Base-by-base conservation (phyloP, 352 stramenopile genomes). In the Phytopythium boreale region DNA sequence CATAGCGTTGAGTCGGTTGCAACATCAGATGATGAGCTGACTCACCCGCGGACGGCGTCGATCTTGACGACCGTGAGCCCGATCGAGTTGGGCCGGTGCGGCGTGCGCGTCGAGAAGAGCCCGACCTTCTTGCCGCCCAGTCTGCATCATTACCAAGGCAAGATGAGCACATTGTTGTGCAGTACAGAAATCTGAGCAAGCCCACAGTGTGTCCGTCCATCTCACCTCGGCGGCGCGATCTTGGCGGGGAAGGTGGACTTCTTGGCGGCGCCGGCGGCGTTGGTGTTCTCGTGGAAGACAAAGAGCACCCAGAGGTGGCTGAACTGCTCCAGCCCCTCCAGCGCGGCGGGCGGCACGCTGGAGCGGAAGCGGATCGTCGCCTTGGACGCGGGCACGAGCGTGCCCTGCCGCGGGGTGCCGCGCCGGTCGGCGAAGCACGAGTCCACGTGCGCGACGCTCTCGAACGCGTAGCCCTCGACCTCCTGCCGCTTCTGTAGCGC, bases 51-150 rank as follows among this genome's bases (percentile, higher is more conserved):
- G 34, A 97, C 81, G 19, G 75, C 74, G 59, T 98, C 92, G 51
- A 98, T 87, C 71, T 93, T 96, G 67, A 95, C 94, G 34, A 96
- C 76, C 2, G 85, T 91, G 39, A 98, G 74, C 0, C 96, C 97
- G 49, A 99, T 90, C 0, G 95, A 93, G 76, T 99, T 99, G 12
- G 94, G 94, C 24, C 97, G 90, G 72, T 99, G 98, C 15, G 98
- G 98, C 53, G 96, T 98, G 31, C 98, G 80, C 1, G 97, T 99
- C 20, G 96, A 97, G 66, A 99, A 98, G 47, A 99, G 81, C 11
- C 98, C 98, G 44, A 96, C 85, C 63, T 95, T 94, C 56, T 89
- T 79, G 2, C 89, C 88, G 0, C 77, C 77, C 0, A 93, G 75
- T 49, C 84, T 88, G 24, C 26, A 3, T 8, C 29, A 34, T 34